phyloP scores from a whole-genome alignment of 192 early-diverging fungal genomes.

The Podila clonocystis region DNA sequence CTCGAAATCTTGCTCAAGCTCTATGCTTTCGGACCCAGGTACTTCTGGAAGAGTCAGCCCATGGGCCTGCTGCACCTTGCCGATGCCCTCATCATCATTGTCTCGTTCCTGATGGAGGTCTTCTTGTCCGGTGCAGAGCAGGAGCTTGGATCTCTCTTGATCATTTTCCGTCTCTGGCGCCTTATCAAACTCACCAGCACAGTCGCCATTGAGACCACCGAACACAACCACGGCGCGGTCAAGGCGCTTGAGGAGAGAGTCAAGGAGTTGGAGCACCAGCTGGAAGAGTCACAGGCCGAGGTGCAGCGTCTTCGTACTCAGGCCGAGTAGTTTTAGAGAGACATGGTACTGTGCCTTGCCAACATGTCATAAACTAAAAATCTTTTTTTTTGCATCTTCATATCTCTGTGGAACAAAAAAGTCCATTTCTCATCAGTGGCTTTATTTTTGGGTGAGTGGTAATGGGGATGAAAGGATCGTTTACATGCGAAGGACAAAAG shows the following conservation, averaged over 20 bases:
- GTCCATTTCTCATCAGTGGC: too few relatives aligned
- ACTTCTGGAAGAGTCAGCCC: conserved; percentile 49
- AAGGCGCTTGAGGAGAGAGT: conserved; percentile 2
- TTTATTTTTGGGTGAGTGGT: too few relatives aligned
- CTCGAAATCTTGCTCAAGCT: conserved; percentile 58
- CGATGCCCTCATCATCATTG: conserved; percentile 59
- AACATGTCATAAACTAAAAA: not conserved
- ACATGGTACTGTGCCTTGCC: not conserved
- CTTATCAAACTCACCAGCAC: conserved; percentile 55
- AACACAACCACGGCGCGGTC: conserved; percentile 5
- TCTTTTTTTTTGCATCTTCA: too few relatives aligned
- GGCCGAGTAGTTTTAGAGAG: conserved; percentile 28
- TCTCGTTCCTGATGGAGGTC: conserved; percentile 62
- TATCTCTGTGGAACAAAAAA: too few relatives aligned
- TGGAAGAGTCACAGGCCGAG: conserved; percentile 27
- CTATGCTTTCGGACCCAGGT: conserved; percentile 57
- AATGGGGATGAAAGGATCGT: too few relatives aligned
- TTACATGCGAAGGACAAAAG: too few relatives aligned
- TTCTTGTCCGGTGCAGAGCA: conserved; percentile 61
- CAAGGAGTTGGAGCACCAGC: conserved; percentile 16
- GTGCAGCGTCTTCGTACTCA: conserved; percentile 35
- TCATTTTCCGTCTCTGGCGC: conserved; percentile 67
- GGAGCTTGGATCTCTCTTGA: conserved; percentile 60
- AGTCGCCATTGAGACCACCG: conserved; percentile 46
- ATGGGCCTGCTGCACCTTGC: conserved; percentile 57